phyloP scores from a whole-genome alignment of 2,329 filamentous ascomycete species.

The Colletotrichum kahawae region DNA sequence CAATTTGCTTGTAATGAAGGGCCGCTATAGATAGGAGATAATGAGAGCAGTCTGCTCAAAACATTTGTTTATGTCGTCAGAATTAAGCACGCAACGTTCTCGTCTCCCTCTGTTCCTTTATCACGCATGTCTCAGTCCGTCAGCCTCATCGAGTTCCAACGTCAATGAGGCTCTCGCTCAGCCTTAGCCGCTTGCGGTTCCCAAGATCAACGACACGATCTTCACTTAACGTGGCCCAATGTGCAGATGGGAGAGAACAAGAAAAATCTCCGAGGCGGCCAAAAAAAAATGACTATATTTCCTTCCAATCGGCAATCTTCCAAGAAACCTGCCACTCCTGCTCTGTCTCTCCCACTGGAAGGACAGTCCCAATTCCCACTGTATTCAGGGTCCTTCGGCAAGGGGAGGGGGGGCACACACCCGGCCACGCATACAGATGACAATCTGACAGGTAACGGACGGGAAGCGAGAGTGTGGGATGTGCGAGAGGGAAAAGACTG shows the following conservation, averaged over 20 bases:
- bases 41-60: slow-evolving; percentile 6
- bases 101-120: neutral
- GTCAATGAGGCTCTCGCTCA: slow-evolving; percentile 5
- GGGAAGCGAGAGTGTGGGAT: neutral
- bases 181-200: neutral
- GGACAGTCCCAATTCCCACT: neutral
- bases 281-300: neutral
- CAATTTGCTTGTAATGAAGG: neutral
- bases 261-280: neutral
- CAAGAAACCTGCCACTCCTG: neutral
- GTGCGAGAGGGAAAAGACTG: neutral
- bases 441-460: slow-evolving; percentile 9
- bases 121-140: neutral
- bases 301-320: slow-evolving; percentile 16
- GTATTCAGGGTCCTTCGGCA: neutral
- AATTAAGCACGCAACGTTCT: neutral
- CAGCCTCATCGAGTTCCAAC: neutral
- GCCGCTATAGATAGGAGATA: slow-evolving; percentile 6
- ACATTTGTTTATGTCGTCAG: neutral
- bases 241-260: neutral
- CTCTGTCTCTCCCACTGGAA: neutral
- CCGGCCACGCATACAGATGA: neutral
- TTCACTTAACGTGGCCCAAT: neutral
- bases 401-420: neutral
- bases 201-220: neutral